A percentile compares a stretch with the other conserved stretches of the same genome.
Conservation (phyloP, 23 red algal genomes). For the Chondrus crispus region DNA sequence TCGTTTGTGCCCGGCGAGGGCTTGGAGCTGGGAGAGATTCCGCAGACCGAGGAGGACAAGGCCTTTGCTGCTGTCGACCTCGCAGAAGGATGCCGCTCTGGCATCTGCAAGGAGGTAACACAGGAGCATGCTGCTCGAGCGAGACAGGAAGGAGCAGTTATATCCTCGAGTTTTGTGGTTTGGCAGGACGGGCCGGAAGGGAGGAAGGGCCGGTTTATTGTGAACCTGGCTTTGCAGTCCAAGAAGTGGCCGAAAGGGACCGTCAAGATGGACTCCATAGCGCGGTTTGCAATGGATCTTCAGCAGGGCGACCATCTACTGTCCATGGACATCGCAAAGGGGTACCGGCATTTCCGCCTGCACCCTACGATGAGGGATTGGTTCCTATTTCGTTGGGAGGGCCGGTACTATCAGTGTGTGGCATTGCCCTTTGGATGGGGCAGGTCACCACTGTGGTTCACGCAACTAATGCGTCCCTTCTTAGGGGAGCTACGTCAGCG, state of each 20-base stretch:
- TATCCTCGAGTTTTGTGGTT: neutral
- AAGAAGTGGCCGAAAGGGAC: constrained; percentile 33
- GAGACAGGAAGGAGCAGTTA: neutral
- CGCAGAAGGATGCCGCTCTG: neutral
- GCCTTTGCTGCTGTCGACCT: neutral
- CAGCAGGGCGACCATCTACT: neutral
- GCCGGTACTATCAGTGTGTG: neutral
- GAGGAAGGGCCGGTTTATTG: neutral
- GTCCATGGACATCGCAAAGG: neutral
- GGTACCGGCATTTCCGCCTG: constrained; percentile 15
- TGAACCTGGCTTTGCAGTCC: neutral
- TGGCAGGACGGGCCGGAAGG: neutral
- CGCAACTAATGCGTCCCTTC: constrained; percentile 3
- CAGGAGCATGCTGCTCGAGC: neutral
- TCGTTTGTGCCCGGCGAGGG: neutral
- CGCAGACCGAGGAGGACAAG: neutral
- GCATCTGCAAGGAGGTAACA: neutral
- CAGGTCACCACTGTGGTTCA: neutral
- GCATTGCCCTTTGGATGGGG: constrained; percentile 26
- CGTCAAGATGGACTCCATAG: constrained; percentile 18
- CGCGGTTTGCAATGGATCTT: neutral
- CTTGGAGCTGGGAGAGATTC: neutral
- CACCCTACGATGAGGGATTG: constrained; percentile 8
- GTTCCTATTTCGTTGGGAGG: constrained; percentile 4
- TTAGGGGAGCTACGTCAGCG: neutral